Base-by-base conservation (phyloP, 331 rosid genomes). In the Arachis monticola region DNA sequence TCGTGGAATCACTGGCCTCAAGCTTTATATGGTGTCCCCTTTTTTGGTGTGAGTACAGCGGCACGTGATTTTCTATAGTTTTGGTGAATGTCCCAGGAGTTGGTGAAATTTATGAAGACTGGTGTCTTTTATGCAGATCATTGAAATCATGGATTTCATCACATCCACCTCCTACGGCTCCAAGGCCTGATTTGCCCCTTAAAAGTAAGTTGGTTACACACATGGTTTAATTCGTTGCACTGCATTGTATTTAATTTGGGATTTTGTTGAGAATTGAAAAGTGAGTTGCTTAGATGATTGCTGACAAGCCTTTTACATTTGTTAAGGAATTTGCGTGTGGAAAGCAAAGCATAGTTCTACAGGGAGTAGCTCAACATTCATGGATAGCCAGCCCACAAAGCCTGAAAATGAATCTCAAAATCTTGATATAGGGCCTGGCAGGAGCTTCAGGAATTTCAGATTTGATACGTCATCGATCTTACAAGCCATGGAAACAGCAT, bases 11-110 rank as follows among this genome's bases (percentile, higher is more conserved):
- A 90, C 87, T 44, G 98, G 98, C 78, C 97, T 93, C 80, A 93
- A 93, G 87, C 93, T 93, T 81, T 93, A 93, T 80, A 93, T 93
- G 98, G 98, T 93, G 83, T 81, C 98, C 69, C 98, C 98, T 73
- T 93, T 93, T 81, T 79, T 93, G 45, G 86, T 82, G 95, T 93
- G 84, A 85, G 98, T 81, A 81, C 60, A 77, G 58, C 51, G 22
- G 14, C 48, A 13, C 58, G 46, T 64, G 50, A 73, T 64, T 76
- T 83, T 83, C 69, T 67, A 45, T 87, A 45, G 74, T 77, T 79
- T 73, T 60, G 66, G 58, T 27, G 9, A 14, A 38, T 72, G 76
- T 9, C 60, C 65, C 60, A 32, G 68, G 55, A 68, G 53, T 60
- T 56, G 64, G 72, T 60, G 6, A 72, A 64, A 79, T 77, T 72